Conservation (phyloP, 495 filamentous ascomycete genomes). For the Aspergillus bertholletiae region DNA sequence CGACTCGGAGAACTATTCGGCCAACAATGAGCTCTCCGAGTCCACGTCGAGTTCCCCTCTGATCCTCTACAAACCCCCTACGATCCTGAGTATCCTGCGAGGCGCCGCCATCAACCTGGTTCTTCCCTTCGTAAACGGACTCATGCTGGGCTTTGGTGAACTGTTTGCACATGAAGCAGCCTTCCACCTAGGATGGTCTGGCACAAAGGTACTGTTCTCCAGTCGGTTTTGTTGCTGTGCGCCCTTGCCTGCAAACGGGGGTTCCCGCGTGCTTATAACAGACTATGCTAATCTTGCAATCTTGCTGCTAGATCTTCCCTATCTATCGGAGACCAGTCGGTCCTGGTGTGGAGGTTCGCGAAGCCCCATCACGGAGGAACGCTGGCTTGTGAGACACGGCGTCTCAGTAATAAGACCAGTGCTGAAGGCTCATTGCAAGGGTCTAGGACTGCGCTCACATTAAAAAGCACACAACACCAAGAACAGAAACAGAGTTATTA, state of each 20-base stretch:
- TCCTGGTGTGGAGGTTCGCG: constrained; percentile 61
- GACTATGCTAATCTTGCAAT: constrained; percentile 5
- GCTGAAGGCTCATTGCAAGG: not conserved
- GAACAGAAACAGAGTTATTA: not conserved
- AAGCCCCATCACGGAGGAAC: constrained; percentile 44
- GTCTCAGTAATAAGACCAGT: constrained; percentile 20
- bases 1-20: constrained; percentile 86
- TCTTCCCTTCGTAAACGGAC: constrained; percentile 92
- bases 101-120: constrained; percentile 93
- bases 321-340: constrained; percentile 57
- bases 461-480: not conserved
- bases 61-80: constrained; percentile 86
- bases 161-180: constrained; percentile 93
- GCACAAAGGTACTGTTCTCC: constrained; percentile 70
- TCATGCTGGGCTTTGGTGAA: constrained; percentile 98
- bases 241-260: not conserved
- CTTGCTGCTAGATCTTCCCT: constrained; percentile 57
- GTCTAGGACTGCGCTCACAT: not conserved
- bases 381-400: constrained; percentile 5
- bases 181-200: constrained; percentile 87
- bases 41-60: constrained; percentile 71
- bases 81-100: constrained; percentile 75
- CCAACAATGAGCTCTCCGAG: constrained; percentile 58
- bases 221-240: not conserved
- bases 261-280: not conserved